Evolutionary conservation across 768 basidiomycete genomes (phyloP), one percentile per base, ranked within the genome.

Genomic region (Suillus plorans): DNA sequence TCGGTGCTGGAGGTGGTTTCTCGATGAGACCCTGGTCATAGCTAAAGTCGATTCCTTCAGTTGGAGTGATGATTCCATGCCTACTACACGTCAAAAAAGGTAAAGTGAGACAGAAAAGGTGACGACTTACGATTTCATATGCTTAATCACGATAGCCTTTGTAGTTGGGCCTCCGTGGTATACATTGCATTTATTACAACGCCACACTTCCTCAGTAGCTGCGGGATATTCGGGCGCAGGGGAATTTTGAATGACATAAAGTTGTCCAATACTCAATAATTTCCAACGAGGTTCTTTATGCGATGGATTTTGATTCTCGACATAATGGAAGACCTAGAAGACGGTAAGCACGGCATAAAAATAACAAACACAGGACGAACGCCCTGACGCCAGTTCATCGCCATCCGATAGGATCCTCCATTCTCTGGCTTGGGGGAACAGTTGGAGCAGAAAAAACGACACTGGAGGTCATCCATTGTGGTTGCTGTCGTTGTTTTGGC

Each of bases 321-420:
- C 37, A 20, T 52, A 36, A 59, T 61, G 61, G 6, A 61, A 61
- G 13, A 61, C 31, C 61, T 61, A 39, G n/a, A 60, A 28, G 18
- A 59, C 10, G 10, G 25, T 59, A 6, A 42, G 57, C 10, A 20
- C 9, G 20, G 2, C 3, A 5, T 28, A 25, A 41, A 58, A 42
- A 14, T 16, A 9, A 59, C 16, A 28, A 42, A 59, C 18, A 18
- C 25, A 3, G 6, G 25, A 59, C 58, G 25, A 42, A 59, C 58
- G 39, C 58, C 41, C 25, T 20, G 39, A 20, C 58, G 58, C 39
- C 58, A 59, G 58, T 59, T 12, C 58, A 59, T 59, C 1, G 25
- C 58, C 41, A 59, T 28, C 25, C 25, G 25, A 9, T 42, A 59
- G 9, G 58, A 42, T 20, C 39, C 58, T 28, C 58, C 58, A 2